Conservation (phyloP, 345 rosid genomes). For the Euphorbia tirucalli region DNA sequence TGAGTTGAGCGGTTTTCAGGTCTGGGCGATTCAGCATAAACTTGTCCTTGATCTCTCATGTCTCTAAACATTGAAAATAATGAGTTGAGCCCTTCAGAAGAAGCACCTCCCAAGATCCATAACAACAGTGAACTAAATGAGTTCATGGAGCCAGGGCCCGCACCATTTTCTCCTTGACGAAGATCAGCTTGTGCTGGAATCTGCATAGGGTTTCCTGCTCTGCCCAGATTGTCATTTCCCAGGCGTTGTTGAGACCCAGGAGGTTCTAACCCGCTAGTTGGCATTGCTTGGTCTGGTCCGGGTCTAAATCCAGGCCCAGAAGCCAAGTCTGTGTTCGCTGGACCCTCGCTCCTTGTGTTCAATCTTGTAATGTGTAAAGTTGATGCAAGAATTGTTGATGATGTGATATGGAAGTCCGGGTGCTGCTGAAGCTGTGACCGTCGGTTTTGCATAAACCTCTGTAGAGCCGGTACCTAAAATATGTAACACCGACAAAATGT, state of each 20-base stretch:
- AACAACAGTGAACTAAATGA: constrained; percentile 78
- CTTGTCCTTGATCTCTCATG: constrained; percentile 80
- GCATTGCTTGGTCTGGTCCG: constrained; percentile 39
- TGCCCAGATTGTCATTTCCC: constrained; percentile 30
- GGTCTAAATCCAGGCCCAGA: constrained; percentile 51
- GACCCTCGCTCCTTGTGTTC: constrained; percentile 60
- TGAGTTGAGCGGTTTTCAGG: constrained; percentile 29
- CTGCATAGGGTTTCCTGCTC: constrained; percentile 41
- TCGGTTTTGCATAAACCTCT: constrained; percentile 76
- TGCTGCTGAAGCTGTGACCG: constrained; percentile 83
- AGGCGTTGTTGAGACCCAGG: constrained; percentile 28
- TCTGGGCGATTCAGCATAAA: constrained; percentile 34
- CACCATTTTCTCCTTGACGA: constrained; percentile 47
- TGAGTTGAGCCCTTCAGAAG: constrained; percentile 80
- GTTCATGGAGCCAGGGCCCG: constrained; percentile 68
- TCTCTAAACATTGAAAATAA: constrained; percentile 88
- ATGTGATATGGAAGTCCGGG: constrained; percentile 90
- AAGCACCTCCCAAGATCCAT: constrained; percentile 96
- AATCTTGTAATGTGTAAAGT: constrained; percentile 88
- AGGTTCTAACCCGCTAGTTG: constrained; percentile 27
- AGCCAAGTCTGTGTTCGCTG: constrained; percentile 35
- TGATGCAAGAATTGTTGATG: constrained; percentile 93
- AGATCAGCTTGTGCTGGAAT: constrained; percentile 43
- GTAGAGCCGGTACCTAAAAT: constrained; percentile 85
- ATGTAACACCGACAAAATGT: not conserved